Evolutionary conservation across 257 asterid genomes (phyloP).

Genomic region (Jacaranda copaia): DNA sequence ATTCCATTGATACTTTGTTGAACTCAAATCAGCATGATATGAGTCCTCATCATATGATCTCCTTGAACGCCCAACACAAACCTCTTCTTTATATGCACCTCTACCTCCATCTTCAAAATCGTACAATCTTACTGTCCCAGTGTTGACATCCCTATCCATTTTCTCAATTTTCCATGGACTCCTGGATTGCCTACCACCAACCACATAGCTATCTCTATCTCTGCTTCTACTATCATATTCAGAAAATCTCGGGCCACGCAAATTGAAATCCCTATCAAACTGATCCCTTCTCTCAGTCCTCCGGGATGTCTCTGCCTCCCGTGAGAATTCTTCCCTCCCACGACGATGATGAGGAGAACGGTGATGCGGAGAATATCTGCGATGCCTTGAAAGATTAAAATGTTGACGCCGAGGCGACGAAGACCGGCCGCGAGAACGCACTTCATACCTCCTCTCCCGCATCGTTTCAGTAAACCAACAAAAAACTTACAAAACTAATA

Average conservation of each 20-base stretch:
- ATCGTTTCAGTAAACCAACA: constrained; percentile 37
- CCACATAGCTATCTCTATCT: constrained; percentile 29
- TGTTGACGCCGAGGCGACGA: constrained; percentile 46
- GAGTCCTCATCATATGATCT: constrained; percentile 43
- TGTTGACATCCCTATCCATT: constrained; percentile 32
- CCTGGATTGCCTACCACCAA: constrained; percentile 39
- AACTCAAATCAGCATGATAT: constrained; percentile 42
- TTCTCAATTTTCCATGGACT: constrained; percentile 40
- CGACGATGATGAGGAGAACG: constrained; percentile 32
- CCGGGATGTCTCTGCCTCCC: constrained; percentile 43
- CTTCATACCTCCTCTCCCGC: constrained; percentile 51
- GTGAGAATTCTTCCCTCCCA: constrained; percentile 35
- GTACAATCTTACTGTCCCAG: constrained; percentile 28
- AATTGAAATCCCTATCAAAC: constrained; percentile 30
- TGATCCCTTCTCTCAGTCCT: constrained; percentile 38
- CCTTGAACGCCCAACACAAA: constrained; percentile 34
- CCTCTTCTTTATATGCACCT: constrained; percentile 38
- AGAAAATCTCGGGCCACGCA: constrained; percentile 28
- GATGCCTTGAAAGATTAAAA: constrained; percentile 21
- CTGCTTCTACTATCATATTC: constrained; percentile 36
- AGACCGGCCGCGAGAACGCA: constrained; percentile 42
- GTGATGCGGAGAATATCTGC: constrained; percentile 36
- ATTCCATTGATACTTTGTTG: constrained; percentile 44
- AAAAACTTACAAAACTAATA: constrained; percentile 6
- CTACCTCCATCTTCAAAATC: constrained; percentile 41